Evolutionary conservation across 306 rosid genomes (phyloP), one percentile per base, ranked within the genome.

Genomic region (Trifolium pratense): DNA sequence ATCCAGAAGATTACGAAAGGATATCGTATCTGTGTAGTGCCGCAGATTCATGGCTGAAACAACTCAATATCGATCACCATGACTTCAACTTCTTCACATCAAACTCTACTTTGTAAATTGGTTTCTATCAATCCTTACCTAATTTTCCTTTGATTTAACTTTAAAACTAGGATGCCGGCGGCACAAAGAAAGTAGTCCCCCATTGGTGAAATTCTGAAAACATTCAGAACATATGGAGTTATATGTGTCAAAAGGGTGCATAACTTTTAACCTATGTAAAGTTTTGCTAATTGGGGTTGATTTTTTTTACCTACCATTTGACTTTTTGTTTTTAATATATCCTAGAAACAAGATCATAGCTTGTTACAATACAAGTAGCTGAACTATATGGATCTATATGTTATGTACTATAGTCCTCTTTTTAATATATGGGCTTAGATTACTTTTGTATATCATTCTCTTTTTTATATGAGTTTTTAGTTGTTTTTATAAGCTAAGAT

Each of bases 21-120:
- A 34, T 80, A 23, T 49, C 75, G 2, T 68, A 73, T 72, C 85
- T 91, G 58, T 61, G 76, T 74, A 79, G 80, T 36, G 89, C 97
- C 18, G 91, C 97, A 9, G 96, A 87, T 5, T 91, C 97, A 3
- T 91, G 97, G 97, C 32, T 91, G 82, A 91, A 87, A 75, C 97
- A 91, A 52, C 92, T 91, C 71, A 75, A 78, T 56, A 77, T 81
- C 21, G 51, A 81, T 9, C 97, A 91, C 73, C 97, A 91, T 75
- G 97, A 91, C 86, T 91, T 89, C 82, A 86, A 84, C 91, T 89
- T 86, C 23, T 91, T 89, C 81, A 60, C 83, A 56, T 61, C 42
- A 14, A 83, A 80, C 79, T 73, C 85, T n/a, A 32, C 76, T 69
- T 2, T 75, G 83, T 84, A 76, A 71, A 82, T 52, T 68, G 16